Base-by-base conservation (phyloP, 129 eudicot species). In the Sambucus nigra region DNA sequence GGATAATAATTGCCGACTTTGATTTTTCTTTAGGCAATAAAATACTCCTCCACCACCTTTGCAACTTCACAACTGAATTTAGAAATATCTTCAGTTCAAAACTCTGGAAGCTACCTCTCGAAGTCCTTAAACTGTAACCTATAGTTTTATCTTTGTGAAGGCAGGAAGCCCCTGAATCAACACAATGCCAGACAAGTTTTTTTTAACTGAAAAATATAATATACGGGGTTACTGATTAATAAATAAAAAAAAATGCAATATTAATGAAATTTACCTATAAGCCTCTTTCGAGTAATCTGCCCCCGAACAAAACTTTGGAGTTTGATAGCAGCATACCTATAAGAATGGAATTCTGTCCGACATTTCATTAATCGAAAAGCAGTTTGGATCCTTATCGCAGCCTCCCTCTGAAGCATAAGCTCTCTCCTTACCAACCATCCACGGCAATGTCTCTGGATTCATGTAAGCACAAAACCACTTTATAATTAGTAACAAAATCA, bases 1-100 rank as follows among this genome's bases (percentile, higher is more conserved):
- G 98, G 55, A 91, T 76, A 27, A 82, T 10, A 44, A 65, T 26
- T 22, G 73, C 81, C 3, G 98, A 75, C 50, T 55, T 65, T 61
- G 56, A 69, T 79, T 69, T 71, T 42, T 52, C 26, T 47, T 65
- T 76, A 7, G 33, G 41, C 31, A 40, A 57, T 60, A 72, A 57
- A 33, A 70, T 68, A 42, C 69, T 15, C 63, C 72, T 73, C 94
- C 94, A 84, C 86, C 94, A 80, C 56, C 66, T 71, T 64, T 82
- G 86, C 56, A 82, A 53, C 61, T 67, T 82, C 42, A 75, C 29
- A 53, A 61, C 72, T 9, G 83, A 55, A 48, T 26, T 25, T 4
- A 49, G 47, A 51, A 66, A 48, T 52, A 44, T 61, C 22, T 68
- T 58, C 44, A 67, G 18, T 59, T 81, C 82, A 57, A 25, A 41